Base-by-base conservation (phyloP, 2,329 filamentous ascomycete genomes). In the Fusarium musae region DNA sequence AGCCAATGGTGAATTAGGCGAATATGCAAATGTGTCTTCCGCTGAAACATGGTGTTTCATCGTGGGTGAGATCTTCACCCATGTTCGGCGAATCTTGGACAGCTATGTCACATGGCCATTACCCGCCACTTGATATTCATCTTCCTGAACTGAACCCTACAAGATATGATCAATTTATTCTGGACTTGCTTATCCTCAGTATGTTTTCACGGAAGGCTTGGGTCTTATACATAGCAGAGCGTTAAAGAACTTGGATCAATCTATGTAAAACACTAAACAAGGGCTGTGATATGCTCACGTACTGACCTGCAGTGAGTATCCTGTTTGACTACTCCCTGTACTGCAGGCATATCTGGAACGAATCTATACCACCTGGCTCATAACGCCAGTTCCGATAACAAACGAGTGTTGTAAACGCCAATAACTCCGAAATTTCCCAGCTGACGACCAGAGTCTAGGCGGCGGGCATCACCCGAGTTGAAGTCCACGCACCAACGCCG, bases 161-260 rank as follows among this genome's bases (percentile, higher is more conserved):
- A 15, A n/a, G 4, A 52, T 3, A 23, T 23, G 2, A 12, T 23
- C 5, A 21, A 9, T 32, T 5, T 0, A 1, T 36, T 8, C 5
- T 4, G 2, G 21, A 21, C 0, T 26, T 11, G 3, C 19, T 21
- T 6, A 2, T 16, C n/a, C n/a, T n/a, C n/a, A n/a, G n/a, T 4
- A 2, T n/a, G 3, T 2, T 52, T 2, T 34, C 23, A 28, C 19
- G 1, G 16, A 12, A 17, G 1, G 7, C 2, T n/a, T 0, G 10
- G 5, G 12, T 4, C 6, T 21, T 19, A 2, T 2, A 11, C 2
- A 4, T 1, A 10, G 10, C 6, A 28, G 1, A 54, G 10, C 1
- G 10, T 4, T 12, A 12, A n/a, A 17, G 5, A 12, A 17, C 2
- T 30, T 40, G 4, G 6, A 15, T 37, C 42, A 58, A 36, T 59